A percentile compares a stretch with the other conserved stretches of the same genome.
Conservation (phyloP, 139 green algal genomes). For the Auxenochlorella pyrenoidosa region DNA sequence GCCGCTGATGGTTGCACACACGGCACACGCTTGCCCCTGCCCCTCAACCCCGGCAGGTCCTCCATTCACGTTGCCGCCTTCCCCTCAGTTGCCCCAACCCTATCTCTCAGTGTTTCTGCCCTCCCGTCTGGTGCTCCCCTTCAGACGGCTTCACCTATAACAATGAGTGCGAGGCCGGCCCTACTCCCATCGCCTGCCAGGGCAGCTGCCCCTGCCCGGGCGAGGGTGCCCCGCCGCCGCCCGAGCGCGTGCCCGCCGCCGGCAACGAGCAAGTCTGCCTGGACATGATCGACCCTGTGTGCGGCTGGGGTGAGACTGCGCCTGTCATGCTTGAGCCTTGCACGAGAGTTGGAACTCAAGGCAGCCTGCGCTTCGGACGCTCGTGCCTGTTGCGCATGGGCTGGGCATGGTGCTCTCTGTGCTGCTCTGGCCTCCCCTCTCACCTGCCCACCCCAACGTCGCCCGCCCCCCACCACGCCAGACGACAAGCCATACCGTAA, state of each 20-base stretch:
- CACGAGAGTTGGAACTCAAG: background rate
- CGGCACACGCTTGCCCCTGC: too few relatives aligned
- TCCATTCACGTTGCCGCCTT: too few relatives aligned
- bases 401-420: background rate
- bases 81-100: too few relatives aligned
- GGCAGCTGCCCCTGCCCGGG: conserved; percentile 7
- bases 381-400: background rate
- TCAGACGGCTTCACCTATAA: conserved; percentile 1
- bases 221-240: background rate
- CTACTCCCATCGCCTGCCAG: background rate
- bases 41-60: too few relatives aligned
- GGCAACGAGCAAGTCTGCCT: background rate
- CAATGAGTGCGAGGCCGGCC: conserved; percentile 6
- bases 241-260: background rate
- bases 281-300: background rate
- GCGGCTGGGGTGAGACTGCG: conserved; percentile 8
- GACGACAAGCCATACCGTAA: conserved; percentile 4
- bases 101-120: background rate
- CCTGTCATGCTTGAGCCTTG: background rate
- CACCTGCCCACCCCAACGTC: background rate
- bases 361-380: background rate
- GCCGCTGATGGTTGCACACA: too few relatives aligned
- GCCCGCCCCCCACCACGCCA: background rate
- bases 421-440: background rate
- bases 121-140: too few relatives aligned